These are phyloP conservation scores for Candida silvicultrix DNA, from an alignment of 805 yeast species.

Conservation along the genomic window DNA sequence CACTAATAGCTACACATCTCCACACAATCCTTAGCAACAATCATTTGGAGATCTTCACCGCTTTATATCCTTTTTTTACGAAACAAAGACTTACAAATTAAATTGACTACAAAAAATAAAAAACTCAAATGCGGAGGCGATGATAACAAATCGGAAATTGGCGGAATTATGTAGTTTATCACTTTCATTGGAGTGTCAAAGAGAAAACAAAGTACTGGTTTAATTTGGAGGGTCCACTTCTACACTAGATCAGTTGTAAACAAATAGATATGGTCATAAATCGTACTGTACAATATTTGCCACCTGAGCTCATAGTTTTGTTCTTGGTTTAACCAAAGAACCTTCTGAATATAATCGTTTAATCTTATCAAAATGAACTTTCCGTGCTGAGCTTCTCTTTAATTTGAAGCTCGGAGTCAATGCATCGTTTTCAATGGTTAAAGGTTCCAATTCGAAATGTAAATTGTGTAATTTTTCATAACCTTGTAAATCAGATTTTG, in stretches of 20 bases:
- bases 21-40: not conserved
- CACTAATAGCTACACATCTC: no score
- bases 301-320: slow-evolving; percentile 11
- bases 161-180: no score
- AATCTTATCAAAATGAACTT: slow-evolving; percentile 30
- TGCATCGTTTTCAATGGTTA: slow-evolving; percentile 41
- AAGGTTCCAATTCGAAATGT: slow-evolving; percentile 39
- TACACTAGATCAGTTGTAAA: no score
- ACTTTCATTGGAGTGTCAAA: no score
- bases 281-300: no score
- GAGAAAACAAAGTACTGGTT: no score
- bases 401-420: slow-evolving; percentile 50
- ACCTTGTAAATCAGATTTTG: slow-evolving; percentile 31
- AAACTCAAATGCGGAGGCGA: not conserved
- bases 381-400: slow-evolving; percentile 35
- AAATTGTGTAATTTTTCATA: slow-evolving; percentile 47
- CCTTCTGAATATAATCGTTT: slow-evolving; percentile 38
- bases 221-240: no score
- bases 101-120: not conserved
- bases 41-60: not conserved
- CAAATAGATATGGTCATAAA: no score
- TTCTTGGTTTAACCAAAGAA: slow-evolving; percentile 1
- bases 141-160: not conserved
- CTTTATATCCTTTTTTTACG: no score
- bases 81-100: no score